A percentile compares a stretch with the other conserved stretches of the same genome.
Evolutionary conservation across 176 grass and related monocot species (phyloP).

Genomic region (Avena sativa): DNA sequence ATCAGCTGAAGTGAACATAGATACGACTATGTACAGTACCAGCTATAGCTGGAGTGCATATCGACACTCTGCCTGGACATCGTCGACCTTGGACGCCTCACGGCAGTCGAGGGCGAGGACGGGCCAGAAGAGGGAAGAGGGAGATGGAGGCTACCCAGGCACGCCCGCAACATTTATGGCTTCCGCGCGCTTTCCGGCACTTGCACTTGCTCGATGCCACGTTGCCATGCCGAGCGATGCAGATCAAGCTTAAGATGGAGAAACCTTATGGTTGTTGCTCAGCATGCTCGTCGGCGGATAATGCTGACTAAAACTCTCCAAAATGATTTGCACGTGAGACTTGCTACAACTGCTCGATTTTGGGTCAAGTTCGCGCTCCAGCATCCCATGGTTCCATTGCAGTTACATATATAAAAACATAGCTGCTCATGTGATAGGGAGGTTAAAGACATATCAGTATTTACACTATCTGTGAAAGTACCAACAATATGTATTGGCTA

Average conservation of each 20-base stretch:
- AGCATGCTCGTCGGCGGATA: constrained; percentile 73
- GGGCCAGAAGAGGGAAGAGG: too few relatives aligned
- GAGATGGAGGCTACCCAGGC: too few relatives aligned
- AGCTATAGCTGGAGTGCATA: too few relatives aligned
- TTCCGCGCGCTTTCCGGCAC: too few relatives aligned
- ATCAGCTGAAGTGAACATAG: too few relatives aligned
- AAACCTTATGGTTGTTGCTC: constrained; percentile 88
- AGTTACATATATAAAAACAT: neutral
- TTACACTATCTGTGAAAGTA: neutral
- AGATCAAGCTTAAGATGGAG: constrained; percentile 74
- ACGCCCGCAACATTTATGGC: too few relatives aligned
- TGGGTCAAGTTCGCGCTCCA: constrained; percentile 4
- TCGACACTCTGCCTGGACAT: too few relatives aligned
- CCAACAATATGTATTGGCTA: neutral
- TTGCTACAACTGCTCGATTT: neutral
- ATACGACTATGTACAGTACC: too few relatives aligned
- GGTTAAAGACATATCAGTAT: neutral
- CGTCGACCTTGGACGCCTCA: too few relatives aligned
- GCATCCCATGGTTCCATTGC: neutral
- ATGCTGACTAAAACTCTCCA: constrained; percentile 96
- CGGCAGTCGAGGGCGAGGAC: too few relatives aligned
- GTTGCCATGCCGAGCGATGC: too few relatives aligned
- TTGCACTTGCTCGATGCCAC: too few relatives aligned
- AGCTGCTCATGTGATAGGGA: neutral
- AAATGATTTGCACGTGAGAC: constrained; percentile 97